phyloP scores from a whole-genome alignment of 257 asterid species.

The Jaltomata sinuosa region DNA sequence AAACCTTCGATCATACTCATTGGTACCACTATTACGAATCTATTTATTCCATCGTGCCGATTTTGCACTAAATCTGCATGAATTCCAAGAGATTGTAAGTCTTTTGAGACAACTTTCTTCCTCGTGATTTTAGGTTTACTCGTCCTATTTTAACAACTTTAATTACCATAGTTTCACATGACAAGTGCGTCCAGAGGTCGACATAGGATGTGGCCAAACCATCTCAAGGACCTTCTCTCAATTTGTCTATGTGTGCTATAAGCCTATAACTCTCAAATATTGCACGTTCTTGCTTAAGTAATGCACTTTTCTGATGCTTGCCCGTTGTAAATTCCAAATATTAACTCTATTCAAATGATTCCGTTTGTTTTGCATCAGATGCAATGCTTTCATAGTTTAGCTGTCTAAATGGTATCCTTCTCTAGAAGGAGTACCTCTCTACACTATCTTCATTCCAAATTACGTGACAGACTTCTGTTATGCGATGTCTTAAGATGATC shows the following conservation, averaged over 20 bases:
- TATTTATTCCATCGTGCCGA: not conserved
- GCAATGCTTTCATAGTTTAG: not conserved
- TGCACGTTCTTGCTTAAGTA: not conserved
- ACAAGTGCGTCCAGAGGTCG: not conserved
- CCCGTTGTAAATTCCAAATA: not conserved
- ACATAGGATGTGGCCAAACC: not conserved
- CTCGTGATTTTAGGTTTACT: not conserved
- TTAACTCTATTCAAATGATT: not conserved
- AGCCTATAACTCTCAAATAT: not conserved
- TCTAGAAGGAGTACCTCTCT: not conserved
- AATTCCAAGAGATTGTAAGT: not conserved
- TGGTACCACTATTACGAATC: not conserved
- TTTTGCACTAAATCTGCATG: not conserved
- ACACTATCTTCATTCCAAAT: not conserved
- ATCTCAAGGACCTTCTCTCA: not conserved
- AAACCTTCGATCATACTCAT: not conserved
- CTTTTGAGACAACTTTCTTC: not conserved
- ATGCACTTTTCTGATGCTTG: not conserved
- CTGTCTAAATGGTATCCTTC: not conserved
- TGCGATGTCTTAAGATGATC: not conserved
- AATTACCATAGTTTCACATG: not conserved
- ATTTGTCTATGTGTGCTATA: not conserved
- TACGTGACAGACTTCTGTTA: not conserved
- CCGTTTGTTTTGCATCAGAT: not conserved
- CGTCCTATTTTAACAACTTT: not conserved